A percentile compares a stretch with the other conserved stretches of the same genome.
phyloP scores from a whole-genome alignment of 2,329 filamentous ascomycete genomes.

The Alternaria arborescens region DNA sequence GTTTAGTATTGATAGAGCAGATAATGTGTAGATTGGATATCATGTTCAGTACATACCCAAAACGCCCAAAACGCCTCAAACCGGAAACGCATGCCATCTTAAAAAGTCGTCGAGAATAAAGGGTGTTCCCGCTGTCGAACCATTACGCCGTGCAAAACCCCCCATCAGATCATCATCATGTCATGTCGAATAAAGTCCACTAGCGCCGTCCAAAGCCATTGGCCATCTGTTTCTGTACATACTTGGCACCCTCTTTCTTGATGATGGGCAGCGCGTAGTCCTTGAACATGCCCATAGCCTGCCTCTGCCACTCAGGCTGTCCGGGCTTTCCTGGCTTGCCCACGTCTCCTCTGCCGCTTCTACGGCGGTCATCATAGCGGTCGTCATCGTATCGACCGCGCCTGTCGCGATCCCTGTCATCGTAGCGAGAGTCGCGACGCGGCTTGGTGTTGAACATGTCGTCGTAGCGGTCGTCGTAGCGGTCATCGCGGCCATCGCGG shows the following conservation, averaged over 20 bases:
- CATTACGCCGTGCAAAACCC: not conserved
- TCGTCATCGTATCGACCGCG: constrained; percentile 22
- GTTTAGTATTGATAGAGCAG: not conserved
- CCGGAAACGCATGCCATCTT: not conserved
- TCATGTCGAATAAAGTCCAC: not conserved
- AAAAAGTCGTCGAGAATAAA: not conserved
- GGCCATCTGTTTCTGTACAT: constrained; percentile 41
- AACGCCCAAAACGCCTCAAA: not conserved
- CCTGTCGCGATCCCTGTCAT: constrained; percentile 16
- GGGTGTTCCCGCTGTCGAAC: not conserved
- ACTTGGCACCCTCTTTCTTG: constrained; percentile 45
- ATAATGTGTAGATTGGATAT: constrained; percentile 6
- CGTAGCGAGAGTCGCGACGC: constrained; percentile 26
- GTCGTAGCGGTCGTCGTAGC: constrained; percentile 29
- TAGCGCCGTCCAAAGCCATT: constrained; percentile 29
- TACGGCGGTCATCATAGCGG: constrained; percentile 22
- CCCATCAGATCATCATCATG: not conserved
- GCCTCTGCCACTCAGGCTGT: constrained; percentile 41
- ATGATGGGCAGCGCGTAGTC: constrained; percentile 45
- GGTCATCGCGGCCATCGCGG: constrained; percentile 30
- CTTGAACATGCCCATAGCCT: constrained; percentile 45
- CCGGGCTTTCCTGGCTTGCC: constrained; percentile 26
- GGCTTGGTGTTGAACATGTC: constrained; percentile 28
- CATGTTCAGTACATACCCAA: constrained; percentile 1
- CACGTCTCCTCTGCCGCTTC: constrained; percentile 18